Conservation (phyloP, 2,329 filamentous ascomycete species). For the Cytospora mali region DNA sequence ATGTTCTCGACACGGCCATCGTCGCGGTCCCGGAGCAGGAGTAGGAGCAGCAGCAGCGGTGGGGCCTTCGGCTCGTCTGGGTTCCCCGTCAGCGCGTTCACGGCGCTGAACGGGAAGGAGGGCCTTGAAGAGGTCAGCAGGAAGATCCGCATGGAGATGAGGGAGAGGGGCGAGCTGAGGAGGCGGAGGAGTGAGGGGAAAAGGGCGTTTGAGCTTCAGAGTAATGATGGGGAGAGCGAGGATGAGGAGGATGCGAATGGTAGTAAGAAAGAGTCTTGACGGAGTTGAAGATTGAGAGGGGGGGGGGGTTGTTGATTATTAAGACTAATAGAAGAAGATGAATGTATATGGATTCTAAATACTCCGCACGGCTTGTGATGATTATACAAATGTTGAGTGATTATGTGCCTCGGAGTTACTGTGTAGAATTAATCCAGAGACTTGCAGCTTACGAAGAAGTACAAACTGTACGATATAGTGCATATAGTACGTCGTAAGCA, state of each 20-base stretch:
- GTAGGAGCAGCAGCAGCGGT: slow-evolving; percentile 69
- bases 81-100: slow-evolving; percentile 73
- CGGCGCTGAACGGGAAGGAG: slow-evolving; percentile 64
- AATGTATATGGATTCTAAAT: background rate
- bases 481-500: background rate
- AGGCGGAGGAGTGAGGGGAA: slow-evolving; percentile 53
- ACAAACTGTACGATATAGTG: no score
- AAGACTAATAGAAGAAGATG: background rate
- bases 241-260: slow-evolving; percentile 48
- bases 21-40: slow-evolving; percentile 75
- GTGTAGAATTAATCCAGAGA: background rate
- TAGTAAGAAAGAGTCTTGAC: slow-evolving; percentile 43
- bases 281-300: no score
- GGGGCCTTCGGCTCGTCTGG: slow-evolving; percentile 62
- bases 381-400: no score
- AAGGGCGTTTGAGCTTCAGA: slow-evolving; percentile 43
- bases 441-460: background rate
- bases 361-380: background rate
- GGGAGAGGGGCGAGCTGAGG: slow-evolving; percentile 67
- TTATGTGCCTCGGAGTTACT: background rate
- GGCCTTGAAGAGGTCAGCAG: slow-evolving; percentile 81
- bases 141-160: slow-evolving; percentile 85
- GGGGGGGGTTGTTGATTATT: no score
- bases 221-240: slow-evolving; percentile 44
- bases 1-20: slow-evolving; percentile 87